These are phyloP conservation scores for Aspergillus jensenii DNA, from an alignment of 2,329 filamentous ascomycete species.

Conservation along the genomic window DNA sequence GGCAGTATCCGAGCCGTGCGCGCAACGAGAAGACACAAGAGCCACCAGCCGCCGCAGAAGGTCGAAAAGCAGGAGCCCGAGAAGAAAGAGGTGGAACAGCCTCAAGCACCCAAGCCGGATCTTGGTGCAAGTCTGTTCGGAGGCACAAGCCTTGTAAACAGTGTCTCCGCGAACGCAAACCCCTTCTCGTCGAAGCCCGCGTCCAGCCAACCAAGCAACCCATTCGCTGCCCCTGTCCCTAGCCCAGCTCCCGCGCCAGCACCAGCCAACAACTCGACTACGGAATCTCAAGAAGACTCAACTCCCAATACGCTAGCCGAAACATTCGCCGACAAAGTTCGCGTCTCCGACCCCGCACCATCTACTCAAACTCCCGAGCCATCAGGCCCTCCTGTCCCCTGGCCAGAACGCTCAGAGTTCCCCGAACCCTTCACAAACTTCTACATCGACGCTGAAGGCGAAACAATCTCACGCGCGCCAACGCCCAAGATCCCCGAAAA, in stretches of 20 bases:
- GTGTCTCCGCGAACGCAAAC: slow-evolving; percentile 46
- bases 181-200: slow-evolving; percentile 52
- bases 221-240: slow-evolving; percentile 56
- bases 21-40: slow-evolving; percentile 56
- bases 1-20: slow-evolving; percentile 78
- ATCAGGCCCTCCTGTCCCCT: slow-evolving; percentile 62
- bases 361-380: slow-evolving; percentile 33
- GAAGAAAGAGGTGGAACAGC: slow-evolving; percentile 15
- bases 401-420: slow-evolving; percentile 67
- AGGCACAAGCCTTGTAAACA: slow-evolving; percentile 39
- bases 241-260: slow-evolving; percentile 31
- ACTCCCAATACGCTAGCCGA: slow-evolving; percentile 64
- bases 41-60: slow-evolving; percentile 30
- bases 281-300: background rate
- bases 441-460: slow-evolving; percentile 89
- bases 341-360: slow-evolving; percentile 45
- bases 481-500: slow-evolving; percentile 50
- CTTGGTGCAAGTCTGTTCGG: slow-evolving; percentile 64
- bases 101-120: slow-evolving; percentile 33
- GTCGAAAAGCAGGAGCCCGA: slow-evolving; percentile 19
- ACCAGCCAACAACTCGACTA: slow-evolving; percentile 37
- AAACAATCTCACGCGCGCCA: slow-evolving; percentile 67
- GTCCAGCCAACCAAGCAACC: slow-evolving; percentile 43
- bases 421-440: slow-evolving; percentile 72
- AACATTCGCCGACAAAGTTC: slow-evolving; percentile 71